These are phyloP conservation scores for Colletotrichum chlorophyti DNA, from an alignment of 2,329 filamentous ascomycete species.

Conservation along the genomic window DNA sequence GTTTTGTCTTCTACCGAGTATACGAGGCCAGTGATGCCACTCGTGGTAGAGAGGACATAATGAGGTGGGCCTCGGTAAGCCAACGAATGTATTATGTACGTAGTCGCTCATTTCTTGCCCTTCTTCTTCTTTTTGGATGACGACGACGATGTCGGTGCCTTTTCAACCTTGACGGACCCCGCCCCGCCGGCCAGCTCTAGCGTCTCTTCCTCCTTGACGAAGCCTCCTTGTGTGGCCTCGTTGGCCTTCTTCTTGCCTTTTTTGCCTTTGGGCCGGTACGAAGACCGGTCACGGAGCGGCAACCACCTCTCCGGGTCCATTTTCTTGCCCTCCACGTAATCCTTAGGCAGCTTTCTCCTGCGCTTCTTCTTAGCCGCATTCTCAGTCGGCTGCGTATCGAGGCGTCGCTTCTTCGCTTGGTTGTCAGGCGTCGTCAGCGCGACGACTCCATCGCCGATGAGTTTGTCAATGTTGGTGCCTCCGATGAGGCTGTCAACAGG, in stretches of 20 bases:
- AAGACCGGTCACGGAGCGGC: conserved; percentile 85
- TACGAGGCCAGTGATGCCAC: too few species aligned
- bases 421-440: conserved; percentile 48
- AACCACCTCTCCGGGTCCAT: conserved; percentile 94
- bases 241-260: conserved; percentile 86
- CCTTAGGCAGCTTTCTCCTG: conserved; percentile 71
- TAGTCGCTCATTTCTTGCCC: conserved; percentile 59
- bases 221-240: conserved; percentile 84
- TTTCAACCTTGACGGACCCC: conserved; percentile 69
- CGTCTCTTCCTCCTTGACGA: conserved; percentile 76
- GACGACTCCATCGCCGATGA: conserved; percentile 73
- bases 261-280: conserved; percentile 88
- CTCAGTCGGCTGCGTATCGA: conserved; percentile 35
- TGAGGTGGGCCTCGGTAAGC: too few species aligned
- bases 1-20: conserved; percentile 1
- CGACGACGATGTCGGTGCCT: conserved; percentile 48
- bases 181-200: conserved; percentile 69
- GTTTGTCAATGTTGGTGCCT: conserved; percentile 64
- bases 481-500: conserved; percentile 67
- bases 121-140: conserved; percentile 57
- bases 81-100: too few species aligned
- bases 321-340: conserved; percentile 78
- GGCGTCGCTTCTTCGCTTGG: conserved; percentile 55
- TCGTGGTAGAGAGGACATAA: too few species aligned
- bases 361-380: conserved; percentile 52